Conservation (phyloP, 768 basidiomycete species). For the Boletellus emodensis region DNA sequence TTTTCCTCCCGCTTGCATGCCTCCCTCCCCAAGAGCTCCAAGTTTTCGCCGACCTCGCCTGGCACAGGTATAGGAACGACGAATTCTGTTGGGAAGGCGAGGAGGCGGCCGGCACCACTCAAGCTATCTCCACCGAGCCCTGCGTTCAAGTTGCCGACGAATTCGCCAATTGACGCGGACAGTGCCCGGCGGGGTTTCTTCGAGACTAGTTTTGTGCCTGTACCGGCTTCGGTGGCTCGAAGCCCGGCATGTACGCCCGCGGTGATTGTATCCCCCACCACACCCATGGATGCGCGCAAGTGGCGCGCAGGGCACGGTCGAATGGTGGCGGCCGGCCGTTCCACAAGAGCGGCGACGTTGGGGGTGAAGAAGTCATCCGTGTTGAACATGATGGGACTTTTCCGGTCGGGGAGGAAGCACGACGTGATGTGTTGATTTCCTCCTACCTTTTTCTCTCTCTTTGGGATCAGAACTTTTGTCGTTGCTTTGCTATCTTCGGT, state of each 20-base stretch:
- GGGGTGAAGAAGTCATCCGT: slow-evolving; percentile 20
- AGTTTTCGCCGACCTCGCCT: slow-evolving; percentile 5
- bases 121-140: slow-evolving; percentile 34
- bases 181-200: slow-evolving; percentile 40
- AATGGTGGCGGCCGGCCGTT: too few relatives aligned
- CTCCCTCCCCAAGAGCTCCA: slow-evolving; percentile 12
- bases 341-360: slow-evolving; percentile 3
- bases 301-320: slow-evolving; percentile 1
- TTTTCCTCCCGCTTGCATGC: slow-evolving; percentile 13
- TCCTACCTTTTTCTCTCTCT: neutral
- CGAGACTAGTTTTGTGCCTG: slow-evolving; percentile 38
- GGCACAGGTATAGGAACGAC: neutral
- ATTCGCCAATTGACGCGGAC: slow-evolving; percentile 35
- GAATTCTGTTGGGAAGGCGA: slow-evolving; percentile 27
- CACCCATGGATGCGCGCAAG: neutral
- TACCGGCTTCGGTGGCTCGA: slow-evolving; percentile 5
- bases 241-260: neutral
- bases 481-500: neutral
- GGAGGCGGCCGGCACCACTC: slow-evolving; percentile 43
- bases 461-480: too few relatives aligned
- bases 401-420: slow-evolving; percentile 28
- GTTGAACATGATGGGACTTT: slow-evolving; percentile 29
- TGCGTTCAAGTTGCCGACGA: slow-evolving; percentile 29
- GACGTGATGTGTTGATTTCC: neutral
- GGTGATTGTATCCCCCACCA: neutral